Evolutionary conservation across 176 grass and related monocot genomes (phyloP), one percentile per base, ranked within the genome.

Genomic region (Elaeis guineensis): DNA sequence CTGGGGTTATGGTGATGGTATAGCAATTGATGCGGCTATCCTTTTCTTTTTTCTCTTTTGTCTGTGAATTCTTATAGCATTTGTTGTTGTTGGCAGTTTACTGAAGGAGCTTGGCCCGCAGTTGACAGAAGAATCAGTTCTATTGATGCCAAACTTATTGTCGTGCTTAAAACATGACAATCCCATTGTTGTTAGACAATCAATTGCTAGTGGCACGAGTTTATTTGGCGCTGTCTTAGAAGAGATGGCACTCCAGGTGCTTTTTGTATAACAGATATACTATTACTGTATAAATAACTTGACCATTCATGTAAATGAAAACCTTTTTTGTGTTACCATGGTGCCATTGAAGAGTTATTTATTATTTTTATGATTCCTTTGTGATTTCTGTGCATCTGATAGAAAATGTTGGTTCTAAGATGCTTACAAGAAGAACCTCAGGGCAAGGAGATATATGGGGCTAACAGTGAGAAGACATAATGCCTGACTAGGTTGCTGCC

Each of bases 181-280:
- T 77, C 76, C 70, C 57, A 64, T 57, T 25, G 79, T 93, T 84
- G 79, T 89, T 81, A 99, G 82, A 66, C 79, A 89, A 85, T 89
- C 94, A 69, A 86, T 99, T 84, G 84, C 94, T 92, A 92, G 82
- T 83, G 94, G 94, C 70, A 79, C 85, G 83, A 78, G 75, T 84
- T 89, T 99, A 72, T 81, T 93, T 93, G 85, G 80, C 69, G 81
- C 84, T 99, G 88, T 99, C 84, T 93, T 99, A 77, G 77, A 98
- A 83, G 79, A 93, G 83, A 93, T 98, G 85, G 20, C 82, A 93
- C 89, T 93, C 86, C 94, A 98, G 94, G 94, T 98, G 84, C 61
- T 83, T 89, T 72, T 86, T 88, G 65, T 68, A 68, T 25, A 68
- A 23, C 65, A 68, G 9, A 28, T 49, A 62, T 44, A 62, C 52